Evolutionary conservation across 352 stramenopile genomes (phyloP).

Genomic region (Phytophthora melonis): DNA sequence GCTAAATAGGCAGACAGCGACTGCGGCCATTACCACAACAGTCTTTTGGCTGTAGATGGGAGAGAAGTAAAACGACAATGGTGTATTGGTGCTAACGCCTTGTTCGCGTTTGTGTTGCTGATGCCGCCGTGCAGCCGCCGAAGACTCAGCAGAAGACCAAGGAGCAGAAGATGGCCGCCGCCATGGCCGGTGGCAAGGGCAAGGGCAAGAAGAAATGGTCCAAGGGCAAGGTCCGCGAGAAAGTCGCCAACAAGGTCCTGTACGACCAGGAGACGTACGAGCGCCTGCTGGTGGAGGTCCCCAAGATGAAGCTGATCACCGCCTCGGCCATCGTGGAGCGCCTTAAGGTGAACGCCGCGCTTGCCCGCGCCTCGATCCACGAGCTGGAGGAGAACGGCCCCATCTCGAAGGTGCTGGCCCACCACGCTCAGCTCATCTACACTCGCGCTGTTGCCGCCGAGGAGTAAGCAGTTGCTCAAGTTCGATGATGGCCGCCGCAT

Average conservation of each 20-base stretch:
- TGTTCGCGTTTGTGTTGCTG: slow-evolving; percentile 20
- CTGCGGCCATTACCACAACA: background rate
- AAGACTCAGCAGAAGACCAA: slow-evolving; percentile 99
- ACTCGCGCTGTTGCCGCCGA: slow-evolving; percentile 92
- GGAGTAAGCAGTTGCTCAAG: slow-evolving; percentile 64
- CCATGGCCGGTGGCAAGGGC: slow-evolving; percentile 97
- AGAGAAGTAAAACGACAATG: background rate
- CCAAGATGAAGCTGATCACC: slow-evolving; percentile 99
- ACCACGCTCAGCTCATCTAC: slow-evolving; percentile 99
- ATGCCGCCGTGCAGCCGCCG: slow-evolving; percentile 81
- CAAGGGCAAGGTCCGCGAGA: slow-evolving; percentile 99
- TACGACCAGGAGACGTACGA: slow-evolving; percentile 99
- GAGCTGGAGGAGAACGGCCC: slow-evolving; percentile 96
- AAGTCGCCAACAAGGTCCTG: slow-evolving; percentile 99
- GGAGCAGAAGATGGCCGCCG: slow-evolving; percentile 99
- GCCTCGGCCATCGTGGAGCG: slow-evolving; percentile 98
- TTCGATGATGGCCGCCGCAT: slow-evolving; percentile 19
- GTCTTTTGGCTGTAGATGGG: background rate
- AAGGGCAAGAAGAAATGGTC: slow-evolving; percentile 99
- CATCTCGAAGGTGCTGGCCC: slow-evolving; percentile 96
- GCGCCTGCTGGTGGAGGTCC: slow-evolving; percentile 97
- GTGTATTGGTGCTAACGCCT: slow-evolving; percentile 24
- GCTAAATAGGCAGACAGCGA: background rate
- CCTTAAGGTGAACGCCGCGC: slow-evolving; percentile 98
- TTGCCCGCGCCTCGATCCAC: slow-evolving; percentile 97